Percentiles rank a stretch among this genome's conserved stretches.
phyloP scores from a whole-genome alignment of 805 yeast genomes.

The Ogataea sp. region DNA sequence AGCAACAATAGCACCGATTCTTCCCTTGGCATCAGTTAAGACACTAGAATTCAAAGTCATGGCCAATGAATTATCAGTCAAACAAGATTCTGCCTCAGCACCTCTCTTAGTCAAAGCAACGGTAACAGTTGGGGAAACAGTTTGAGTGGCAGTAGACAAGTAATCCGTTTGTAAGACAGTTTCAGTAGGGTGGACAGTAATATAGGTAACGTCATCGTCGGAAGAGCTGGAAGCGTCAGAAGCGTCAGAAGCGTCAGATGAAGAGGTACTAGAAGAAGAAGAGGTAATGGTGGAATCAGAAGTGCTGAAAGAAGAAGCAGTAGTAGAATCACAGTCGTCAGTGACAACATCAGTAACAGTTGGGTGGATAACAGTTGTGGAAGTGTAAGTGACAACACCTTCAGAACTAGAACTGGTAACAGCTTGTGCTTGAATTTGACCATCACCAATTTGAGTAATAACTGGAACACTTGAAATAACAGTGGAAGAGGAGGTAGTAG shows the following conservation, averaged over 20 bases:
- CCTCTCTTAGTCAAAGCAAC: slow-evolving; percentile 10
- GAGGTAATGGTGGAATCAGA: slow-evolving; percentile 13
- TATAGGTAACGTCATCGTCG: slow-evolving; percentile 1
- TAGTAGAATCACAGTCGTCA: slow-evolving; percentile 16
- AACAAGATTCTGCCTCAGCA: slow-evolving; percentile 27
- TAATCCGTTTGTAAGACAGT: slow-evolving; percentile 3
- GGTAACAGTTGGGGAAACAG: slow-evolving; percentile 21
- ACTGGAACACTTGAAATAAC: too few species aligned
- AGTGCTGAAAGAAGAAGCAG: slow-evolving; percentile 12
- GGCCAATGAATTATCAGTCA: slow-evolving; percentile 40
- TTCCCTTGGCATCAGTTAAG: slow-evolving; percentile 50
- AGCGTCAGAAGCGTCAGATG: slow-evolving; percentile 9
- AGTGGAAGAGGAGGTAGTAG: slow-evolving; percentile 22
- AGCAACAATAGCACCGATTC: slow-evolving; percentile 74
- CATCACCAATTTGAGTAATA: slow-evolving; percentile 41
- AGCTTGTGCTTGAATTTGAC: slow-evolving; percentile 27
- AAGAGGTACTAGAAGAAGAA: slow-evolving; percentile 16
- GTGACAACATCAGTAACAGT: slow-evolving; percentile 12
- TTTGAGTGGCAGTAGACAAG: slow-evolving; percentile 11
- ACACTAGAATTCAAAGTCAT: slow-evolving; percentile 44
- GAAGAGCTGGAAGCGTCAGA: slow-evolving; percentile 9
- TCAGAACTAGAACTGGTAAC: slow-evolving; percentile 1
- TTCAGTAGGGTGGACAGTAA: slow-evolving; percentile 11
- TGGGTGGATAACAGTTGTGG: not conserved
- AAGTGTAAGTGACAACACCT: slow-evolving; percentile 9